These are phyloP conservation scores for Yarrowia bubula DNA, from an alignment of 805 yeast species.

Conservation along the genomic window DNA sequence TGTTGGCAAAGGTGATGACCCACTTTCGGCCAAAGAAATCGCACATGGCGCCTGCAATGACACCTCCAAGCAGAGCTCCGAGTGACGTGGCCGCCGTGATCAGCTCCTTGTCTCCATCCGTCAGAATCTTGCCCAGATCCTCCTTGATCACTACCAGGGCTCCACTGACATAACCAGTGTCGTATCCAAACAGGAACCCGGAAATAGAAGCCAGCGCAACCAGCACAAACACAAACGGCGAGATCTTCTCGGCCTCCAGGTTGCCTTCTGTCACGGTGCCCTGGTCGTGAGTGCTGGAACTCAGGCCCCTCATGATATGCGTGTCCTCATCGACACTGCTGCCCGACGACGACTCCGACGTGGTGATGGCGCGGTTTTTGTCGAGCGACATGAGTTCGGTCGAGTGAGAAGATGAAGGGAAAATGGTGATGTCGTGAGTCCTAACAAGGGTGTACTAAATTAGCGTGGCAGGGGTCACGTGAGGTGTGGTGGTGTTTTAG, in stretches of 20 bases:
- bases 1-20: constrained; percentile 76
- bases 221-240: constrained; percentile 62
- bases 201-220: constrained; percentile 79
- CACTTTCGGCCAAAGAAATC: constrained; percentile 83
- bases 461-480: background rate
- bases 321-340: constrained; percentile 18
- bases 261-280: constrained; percentile 25
- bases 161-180: constrained; percentile 93
- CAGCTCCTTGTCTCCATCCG: constrained; percentile 79
- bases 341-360: constrained; percentile 1
- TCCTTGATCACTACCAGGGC: constrained; percentile 84
- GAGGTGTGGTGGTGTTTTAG: too few relatives aligned
- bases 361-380: constrained; percentile 14
- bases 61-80: constrained; percentile 82
- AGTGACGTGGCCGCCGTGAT: constrained; percentile 93
- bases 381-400: constrained; percentile 21
- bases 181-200: constrained; percentile 96
- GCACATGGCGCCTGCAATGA: constrained; percentile 77
- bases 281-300: background rate
- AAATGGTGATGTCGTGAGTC: background rate
- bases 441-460: background rate
- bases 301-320: constrained; percentile 17
- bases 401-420: background rate
- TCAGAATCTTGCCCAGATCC: constrained; percentile 59
- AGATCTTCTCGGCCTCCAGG: constrained; percentile 37